A percentile compares a stretch with the other conserved stretches of the same genome.
Evolutionary conservation across 2,329 filamentous ascomycete species (phyloP).

Genomic region (Talaromyces sp.): DNA sequence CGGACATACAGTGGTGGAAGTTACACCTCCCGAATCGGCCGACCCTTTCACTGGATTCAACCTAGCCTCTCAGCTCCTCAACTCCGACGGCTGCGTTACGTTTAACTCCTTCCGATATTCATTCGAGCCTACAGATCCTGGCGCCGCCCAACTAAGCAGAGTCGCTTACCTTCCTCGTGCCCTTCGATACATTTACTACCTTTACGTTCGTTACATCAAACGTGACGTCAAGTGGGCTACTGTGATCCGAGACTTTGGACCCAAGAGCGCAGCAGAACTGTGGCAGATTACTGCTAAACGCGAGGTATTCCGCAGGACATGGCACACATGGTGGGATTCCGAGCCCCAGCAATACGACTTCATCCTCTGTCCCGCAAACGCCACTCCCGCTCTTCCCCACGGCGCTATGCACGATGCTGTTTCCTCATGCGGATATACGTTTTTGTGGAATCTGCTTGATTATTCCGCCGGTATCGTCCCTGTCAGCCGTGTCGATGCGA

Average conservation of each 20-base stretch:
- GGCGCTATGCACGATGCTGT: constrained; percentile 82
- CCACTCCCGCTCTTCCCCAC: constrained; percentile 84
- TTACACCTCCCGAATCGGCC: constrained; percentile 67
- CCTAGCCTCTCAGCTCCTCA: constrained; percentile 76
- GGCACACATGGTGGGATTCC: constrained; percentile 82
- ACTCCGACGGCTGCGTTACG: constrained; percentile 77
- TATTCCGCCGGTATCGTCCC: constrained; percentile 82
- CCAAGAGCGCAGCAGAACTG: constrained; percentile 72
- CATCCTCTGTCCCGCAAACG: constrained; percentile 80
- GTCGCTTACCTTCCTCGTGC: constrained; percentile 72
- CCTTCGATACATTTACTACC: constrained; percentile 80
- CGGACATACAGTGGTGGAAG: constrained; percentile 71
- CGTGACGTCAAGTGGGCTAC: constrained; percentile 76
- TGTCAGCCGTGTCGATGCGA: constrained; percentile 74
- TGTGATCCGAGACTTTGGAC: constrained; percentile 69
- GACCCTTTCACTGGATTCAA: constrained; percentile 74
- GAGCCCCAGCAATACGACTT: constrained; percentile 71
- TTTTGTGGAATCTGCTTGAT: constrained; percentile 89
- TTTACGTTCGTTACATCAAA: constrained; percentile 82
- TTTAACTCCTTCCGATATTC: constrained; percentile 73
- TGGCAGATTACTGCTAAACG: constrained; percentile 77
- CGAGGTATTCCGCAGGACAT: constrained; percentile 72
- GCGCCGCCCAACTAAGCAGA: constrained; percentile 70
- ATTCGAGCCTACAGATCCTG: constrained; percentile 76
- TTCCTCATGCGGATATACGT: constrained; percentile 87